Evolutionary conservation across 2,329 filamentous ascomycete genomes (phyloP), one percentile per base, ranked within the genome.

Genomic region (Fusarium secorum): DNA sequence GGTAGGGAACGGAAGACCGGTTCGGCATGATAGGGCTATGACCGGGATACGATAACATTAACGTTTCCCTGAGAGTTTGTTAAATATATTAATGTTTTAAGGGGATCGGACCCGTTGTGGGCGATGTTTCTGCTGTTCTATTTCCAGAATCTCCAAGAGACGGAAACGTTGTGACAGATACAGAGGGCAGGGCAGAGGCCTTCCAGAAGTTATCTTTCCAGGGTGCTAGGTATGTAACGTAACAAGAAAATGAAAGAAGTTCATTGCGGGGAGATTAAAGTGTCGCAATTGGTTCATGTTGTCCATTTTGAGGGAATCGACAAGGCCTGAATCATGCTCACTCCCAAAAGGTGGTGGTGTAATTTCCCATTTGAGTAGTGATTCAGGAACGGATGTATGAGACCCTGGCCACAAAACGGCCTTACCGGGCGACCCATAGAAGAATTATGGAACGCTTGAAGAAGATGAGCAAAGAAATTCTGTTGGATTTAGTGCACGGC

Each of bases 281-380:
- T 22, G 38, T 61, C 60, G 48, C 64, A 44, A 75, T 76, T 76
- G 74, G 74, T 53, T 75, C 67, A 52, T 76, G 74, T 65, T 68
- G 62, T 64, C 64, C 74, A 64, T 74, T 64, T 70, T 70, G 60
- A 66, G 60, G 63, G 49, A 67, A 46, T 56, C 49, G 68, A 70
- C 62, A 64, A 52, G 64, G 68, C 56, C 63, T 71, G 62, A 71
- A 67, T 74, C 58, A 69, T 71, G 61, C 66, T 62, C 52, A 42
- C 39, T 33, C 60, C 52, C 60, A 68, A 61, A 67, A 52, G 39
- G 48, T 62, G 63, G 55, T 66, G 60, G 66, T 76, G 53, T 58
- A 76, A 76, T 76, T 76, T 76, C 74, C 74, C 72, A 60, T 71
- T 60, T 33, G 53, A 73, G 72, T 71, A 61, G 64, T 64, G 61